These are phyloP conservation scores for Waltiozyma sp. DNA, from an alignment of 1,139 yeast genomes.

Conservation along the genomic window DNA sequence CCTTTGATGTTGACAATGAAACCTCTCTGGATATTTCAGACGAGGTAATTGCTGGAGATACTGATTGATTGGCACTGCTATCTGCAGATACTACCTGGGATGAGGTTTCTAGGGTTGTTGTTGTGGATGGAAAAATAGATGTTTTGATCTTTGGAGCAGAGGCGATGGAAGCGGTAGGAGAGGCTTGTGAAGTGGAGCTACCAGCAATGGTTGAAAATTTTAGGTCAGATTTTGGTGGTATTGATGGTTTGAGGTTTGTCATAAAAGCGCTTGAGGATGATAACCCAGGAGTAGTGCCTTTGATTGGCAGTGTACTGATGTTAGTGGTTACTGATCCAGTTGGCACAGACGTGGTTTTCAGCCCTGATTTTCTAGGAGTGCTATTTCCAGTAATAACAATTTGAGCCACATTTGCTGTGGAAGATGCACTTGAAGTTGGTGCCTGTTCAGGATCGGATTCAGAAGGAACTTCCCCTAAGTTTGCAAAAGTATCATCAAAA, in stretches of 20 bases:
- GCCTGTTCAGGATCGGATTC: constrained; percentile 12
- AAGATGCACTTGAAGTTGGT: constrained; percentile 19
- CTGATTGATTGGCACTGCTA: background rate
- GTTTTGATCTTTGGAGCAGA: constrained; percentile 15
- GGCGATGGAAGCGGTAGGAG: constrained; percentile 1
- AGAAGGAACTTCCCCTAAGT: constrained; percentile 29
- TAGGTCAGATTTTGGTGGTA: constrained; percentile 39
- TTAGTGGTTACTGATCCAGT: constrained; percentile 2
- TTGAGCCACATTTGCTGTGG: background rate
- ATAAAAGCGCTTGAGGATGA: constrained; percentile 1
- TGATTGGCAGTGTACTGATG: constrained; percentile 2
- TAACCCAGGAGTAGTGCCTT: constrained; percentile 5
- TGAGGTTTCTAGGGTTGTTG: background rate
- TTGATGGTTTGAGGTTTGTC: constrained; percentile 17
- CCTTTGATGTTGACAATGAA: background rate
- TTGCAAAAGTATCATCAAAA: constrained; percentile 44
- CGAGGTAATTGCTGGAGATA: constrained; percentile 2
- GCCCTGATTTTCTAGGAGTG: constrained; percentile 13
- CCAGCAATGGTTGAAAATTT: constrained; percentile 69
- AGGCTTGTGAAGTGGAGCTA: constrained; percentile 20
- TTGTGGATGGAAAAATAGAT: background rate
- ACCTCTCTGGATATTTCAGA: constrained; percentile 2
- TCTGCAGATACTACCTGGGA: constrained; percentile 6
- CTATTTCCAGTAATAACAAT: background rate
- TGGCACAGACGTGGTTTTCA: constrained; percentile 8